Evolutionary conservation across 768 basidiomycete genomes (phyloP), one percentile per base, ranked within the genome.

Genomic region (Lyophyllum shimeji): DNA sequence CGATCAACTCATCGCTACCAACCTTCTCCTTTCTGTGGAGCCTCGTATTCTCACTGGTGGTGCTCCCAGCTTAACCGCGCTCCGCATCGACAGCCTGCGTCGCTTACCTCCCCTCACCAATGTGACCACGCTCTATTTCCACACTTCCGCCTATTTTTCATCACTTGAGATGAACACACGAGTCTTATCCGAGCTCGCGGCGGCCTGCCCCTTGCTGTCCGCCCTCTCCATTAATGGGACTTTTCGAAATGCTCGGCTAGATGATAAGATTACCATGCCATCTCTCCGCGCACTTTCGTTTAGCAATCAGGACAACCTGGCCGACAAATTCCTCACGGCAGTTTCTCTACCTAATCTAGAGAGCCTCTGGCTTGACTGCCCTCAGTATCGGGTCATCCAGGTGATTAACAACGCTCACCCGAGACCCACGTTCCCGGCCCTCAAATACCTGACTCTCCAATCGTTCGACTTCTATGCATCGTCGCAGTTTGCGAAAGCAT

Each of bases 341-440:
- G 46, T 74, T 8, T 57, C 60, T 3, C 63, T 71, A 9, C 70
- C 70, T 7, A 62, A 65, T 12, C 57, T 76, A n/a, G 62, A 73
- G 55, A 69, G 74, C 0, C 61, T 76, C 17, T 74, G 73, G 71
- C 60, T 75, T 34, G 57, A 71, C 29, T 69, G 65, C 52, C 64
- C 63, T 8, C 64, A 59, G 17, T 63, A 67, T 51, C 44, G 34
- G 17, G 33, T 57, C 23, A 31, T 58, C 27, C 53, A 58, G 20
- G 40, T 40, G 20, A 13, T 60, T 51, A 17, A 31, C 3, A 13
- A 44, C 23, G 11, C 45, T 6, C 25, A 18, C 15, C 49, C 46
- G n/a, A 47, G 27, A 17, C 59, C 58, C 27, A 68, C 66, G 53
- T 74, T 74, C 34, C 71, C 68, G 12, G 31, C 60, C 2, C 66